Percentiles rank a stretch among this genome's conserved stretches.
phyloP scores from a whole-genome alignment of 169 alveolate species.

The Plasmodium cynomolgi region DNA sequence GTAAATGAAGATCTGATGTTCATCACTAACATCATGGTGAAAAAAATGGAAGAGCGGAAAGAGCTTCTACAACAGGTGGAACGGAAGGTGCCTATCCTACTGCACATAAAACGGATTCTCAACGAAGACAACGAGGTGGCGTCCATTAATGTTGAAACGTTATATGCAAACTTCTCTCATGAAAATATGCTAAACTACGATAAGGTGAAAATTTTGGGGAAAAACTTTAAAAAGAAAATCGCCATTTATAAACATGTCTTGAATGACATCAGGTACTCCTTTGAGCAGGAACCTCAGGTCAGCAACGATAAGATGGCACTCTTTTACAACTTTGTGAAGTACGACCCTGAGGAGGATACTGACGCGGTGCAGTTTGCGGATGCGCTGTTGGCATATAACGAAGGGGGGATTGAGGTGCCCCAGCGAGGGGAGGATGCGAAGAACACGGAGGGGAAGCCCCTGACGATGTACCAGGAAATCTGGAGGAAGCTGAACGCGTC shows the following conservation, averaged over 20 bases:
- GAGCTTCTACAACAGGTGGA: neutral
- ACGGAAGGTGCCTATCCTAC: neutral
- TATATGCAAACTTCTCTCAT: neutral
- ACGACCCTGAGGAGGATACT: neutral
- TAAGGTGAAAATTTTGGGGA: neutral
- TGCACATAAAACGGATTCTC: neutral
- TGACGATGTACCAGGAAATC: neutral
- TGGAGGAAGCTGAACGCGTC: neutral
- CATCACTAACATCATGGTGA: neutral
- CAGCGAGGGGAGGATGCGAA: neutral
- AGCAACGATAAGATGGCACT: neutral
- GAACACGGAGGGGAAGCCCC: neutral
- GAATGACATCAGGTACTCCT: constrained; percentile 3
- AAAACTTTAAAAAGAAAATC: constrained; percentile 3
- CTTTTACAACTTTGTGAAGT: constrained; percentile 16
- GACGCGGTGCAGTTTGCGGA: constrained; percentile 10
- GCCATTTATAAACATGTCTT: neutral
- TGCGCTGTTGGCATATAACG: constrained; percentile 12
- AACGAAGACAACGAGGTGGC: neutral
- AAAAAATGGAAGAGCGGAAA: neutral
- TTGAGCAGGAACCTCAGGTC: neutral
- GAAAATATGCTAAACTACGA: constrained; percentile 27
- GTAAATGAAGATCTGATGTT: neutral
- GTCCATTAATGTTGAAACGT: neutral
- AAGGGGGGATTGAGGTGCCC: neutral